These are phyloP conservation scores for Schizophyllum commune DNA, from an alignment of 1,284 basidiomycete species.

Conservation along the genomic window DNA sequence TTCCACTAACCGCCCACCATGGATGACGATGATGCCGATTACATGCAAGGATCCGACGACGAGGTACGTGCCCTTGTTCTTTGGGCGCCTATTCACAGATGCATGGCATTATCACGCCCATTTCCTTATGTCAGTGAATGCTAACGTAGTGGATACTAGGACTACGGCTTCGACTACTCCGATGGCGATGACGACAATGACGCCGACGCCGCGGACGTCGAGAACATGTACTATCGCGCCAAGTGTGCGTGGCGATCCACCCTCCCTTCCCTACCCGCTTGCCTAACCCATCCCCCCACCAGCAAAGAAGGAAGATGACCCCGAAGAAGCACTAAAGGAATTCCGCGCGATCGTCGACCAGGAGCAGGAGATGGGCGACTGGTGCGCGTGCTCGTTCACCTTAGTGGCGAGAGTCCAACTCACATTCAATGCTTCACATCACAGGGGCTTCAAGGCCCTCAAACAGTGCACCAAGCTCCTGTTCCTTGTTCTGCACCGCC, in stretches of 20 bases:
- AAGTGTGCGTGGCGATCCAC: slow-evolving; percentile 58
- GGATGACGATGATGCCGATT: slow-evolving; percentile 87
- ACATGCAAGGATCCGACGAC: slow-evolving; percentile 81
- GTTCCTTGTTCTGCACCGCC: slow-evolving; percentile 73
- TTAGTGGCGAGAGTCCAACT: neutral
- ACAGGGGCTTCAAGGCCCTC: slow-evolving; percentile 96
- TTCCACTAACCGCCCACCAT: slow-evolving; percentile 31
- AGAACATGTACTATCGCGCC: slow-evolving; percentile 98
- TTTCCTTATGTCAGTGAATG: slow-evolving; percentile 8
- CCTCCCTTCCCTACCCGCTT: neutral
- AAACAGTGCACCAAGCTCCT: slow-evolving; percentile 97
- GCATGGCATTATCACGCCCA: neutral
- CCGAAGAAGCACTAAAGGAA: slow-evolving; percentile 83
- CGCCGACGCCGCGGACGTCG: slow-evolving; percentile 83
- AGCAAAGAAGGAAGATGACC: slow-evolving; percentile 91
- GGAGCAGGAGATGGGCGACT: slow-evolving; percentile 89
- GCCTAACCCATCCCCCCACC: slow-evolving; percentile 7
- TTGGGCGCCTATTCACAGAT: too few relatives aligned
- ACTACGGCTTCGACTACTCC: slow-evolving; percentile 97
- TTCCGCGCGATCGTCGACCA: slow-evolving; percentile 84
- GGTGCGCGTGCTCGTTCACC: slow-evolving; percentile 39
- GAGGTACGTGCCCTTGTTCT: slow-evolving; percentile 40
- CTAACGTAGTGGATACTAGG: slow-evolving; percentile 40
- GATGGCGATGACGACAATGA: slow-evolving; percentile 81
- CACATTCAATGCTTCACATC: neutral